Evolutionary conservation across 108 stramenopile genomes (phyloP).

Genomic region (Cyclotella cryptica): DNA sequence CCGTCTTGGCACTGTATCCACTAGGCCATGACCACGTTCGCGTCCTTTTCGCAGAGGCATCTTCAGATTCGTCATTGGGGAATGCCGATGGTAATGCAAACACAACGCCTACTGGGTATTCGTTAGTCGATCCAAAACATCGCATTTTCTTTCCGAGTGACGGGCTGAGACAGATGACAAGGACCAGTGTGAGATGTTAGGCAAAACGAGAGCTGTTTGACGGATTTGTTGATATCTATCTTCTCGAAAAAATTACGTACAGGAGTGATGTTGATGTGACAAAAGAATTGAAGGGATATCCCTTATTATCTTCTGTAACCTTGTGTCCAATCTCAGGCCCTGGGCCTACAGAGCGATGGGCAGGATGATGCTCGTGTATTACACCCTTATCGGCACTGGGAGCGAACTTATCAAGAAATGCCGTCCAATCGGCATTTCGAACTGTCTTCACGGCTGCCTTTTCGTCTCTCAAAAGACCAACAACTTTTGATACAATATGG

Average conservation of each 20-base stretch:
- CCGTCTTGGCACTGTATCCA: slow-evolving; percentile 79
- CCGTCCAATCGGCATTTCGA: slow-evolving; percentile 81
- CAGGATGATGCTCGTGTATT: slow-evolving; percentile 40
- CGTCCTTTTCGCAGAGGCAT: slow-evolving; percentile 63
- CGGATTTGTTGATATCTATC: not conserved
- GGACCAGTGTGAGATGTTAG: not conserved
- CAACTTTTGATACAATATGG: slow-evolving; percentile 33
- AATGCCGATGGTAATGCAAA: slow-evolving; percentile 74
- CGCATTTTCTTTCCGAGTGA: slow-evolving; percentile 80
- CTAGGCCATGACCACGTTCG: slow-evolving; percentile 82
- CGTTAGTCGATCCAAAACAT: slow-evolving; percentile 72
- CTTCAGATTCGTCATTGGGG: slow-evolving; percentile 59
- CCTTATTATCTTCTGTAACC: slow-evolving; percentile 12
- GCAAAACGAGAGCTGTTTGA: not conserved
- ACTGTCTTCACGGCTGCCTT: slow-evolving; percentile 83
- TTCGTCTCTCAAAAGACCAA: slow-evolving; percentile 62
- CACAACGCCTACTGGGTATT: slow-evolving; percentile 80
- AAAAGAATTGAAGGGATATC: slow-evolving; percentile 80
- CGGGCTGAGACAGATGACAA: slow-evolving; percentile 34
- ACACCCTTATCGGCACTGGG: slow-evolving; percentile 30
- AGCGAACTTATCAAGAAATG: slow-evolving; percentile 76
- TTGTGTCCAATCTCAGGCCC: slow-evolving; percentile 6
- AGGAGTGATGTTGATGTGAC: slow-evolving; percentile 82
- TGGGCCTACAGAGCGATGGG: slow-evolving; percentile 8
- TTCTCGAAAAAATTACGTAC: too few species aligned